Base-by-base conservation (phyloP, 148 eudicot species). In the Simmondsia chinensis region DNA sequence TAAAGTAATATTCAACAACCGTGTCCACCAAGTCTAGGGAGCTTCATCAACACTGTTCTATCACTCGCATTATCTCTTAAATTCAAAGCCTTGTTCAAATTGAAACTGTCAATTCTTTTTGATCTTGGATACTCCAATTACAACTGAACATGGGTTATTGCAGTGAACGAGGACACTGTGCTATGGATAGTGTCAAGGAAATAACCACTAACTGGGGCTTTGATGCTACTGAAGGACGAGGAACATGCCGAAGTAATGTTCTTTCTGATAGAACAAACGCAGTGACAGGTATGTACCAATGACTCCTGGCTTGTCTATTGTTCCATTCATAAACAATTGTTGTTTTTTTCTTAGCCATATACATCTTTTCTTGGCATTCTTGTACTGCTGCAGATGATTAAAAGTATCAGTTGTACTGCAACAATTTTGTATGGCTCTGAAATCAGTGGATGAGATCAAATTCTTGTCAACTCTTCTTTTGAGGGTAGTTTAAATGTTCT, bases 271-370 rank as follows among this genome's bases (percentile, higher is more conserved):
- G 57, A 57, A 77, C 72, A 44, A 67, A 58, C 49, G 50, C 74
- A 38, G 12, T 60, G 46, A 51, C 71, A 31, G 84, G 95, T 84
- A 70, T 51, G 39, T 37, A 26, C n/a, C n/a, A n/a, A n/a, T n/a
- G n/a, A n/a, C n/a, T n/a, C n/a, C n/a, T n/a, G n/a, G n/a, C n/a
- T n/a, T n/a, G n/a, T n/a, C 6, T 48, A 14, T 47, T 9, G 34
- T 20, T 9, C 1, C 7, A 43, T 30, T 27, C 21, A 14, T 0
- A 5, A 8, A 9, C n/a, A 11, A 40, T 12, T 36, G 48, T 5
- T 3, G 1, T 9, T 40, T 26, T 7, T 30, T 20, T 18, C 15
- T 22, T 2, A 7, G 25, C 1, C 7, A 17, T 17, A 25, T 26
- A 18, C 13, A 12, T 32, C 23, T 20, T 37, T 27, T n/a, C 23